Base-by-base conservation (phyloP, 768 basidiomycete species). In the Boletus pseudo-olivaceus region DNA sequence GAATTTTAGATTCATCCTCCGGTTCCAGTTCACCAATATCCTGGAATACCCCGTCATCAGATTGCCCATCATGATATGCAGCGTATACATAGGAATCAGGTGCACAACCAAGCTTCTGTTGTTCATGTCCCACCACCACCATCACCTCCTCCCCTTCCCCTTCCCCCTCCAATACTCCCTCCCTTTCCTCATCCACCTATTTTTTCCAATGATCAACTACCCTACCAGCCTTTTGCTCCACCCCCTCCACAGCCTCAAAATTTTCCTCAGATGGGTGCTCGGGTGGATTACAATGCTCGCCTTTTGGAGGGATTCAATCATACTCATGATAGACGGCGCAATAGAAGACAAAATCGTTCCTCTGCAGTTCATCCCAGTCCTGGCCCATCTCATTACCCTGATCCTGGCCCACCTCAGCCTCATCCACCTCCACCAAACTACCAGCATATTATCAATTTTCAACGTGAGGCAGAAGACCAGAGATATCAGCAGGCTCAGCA, bases 11-110 rank as follows among this genome's bases (percentile, higher is more conserved):
- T 11, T 0, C 41, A 46, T 52, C 43, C 49, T 32, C 38, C 49
- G 52, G 50, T 55, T 17, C 44, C 32, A 5, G 19, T 55, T 5
- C 1, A 45, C 9, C 50, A 55, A 41, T 55, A 53, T 53, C 27
- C 54, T 53, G 44, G 23, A 0, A 45, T 56, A 23, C 45, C 44
- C 0, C 2, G 3, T 0, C 11, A 54, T 47, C 15, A 11, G 14
- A 54, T 56, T 54, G 51, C 37, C 17, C 27, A 55, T 41, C 26
- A 56, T 47, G 7, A 53, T 1, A 23, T 33, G 23, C 50, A 53
- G 46, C 2, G 4, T 11, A 23, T 49, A 1, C 23, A 40, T 4
- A 2, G 30, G 2, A 19, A 34, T 1, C 5, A 8, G 1, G 32
- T 30, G 7, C 14, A 39, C 9, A 11, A 3, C 26, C 5, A 34